A percentile compares a stretch with the other conserved stretches of the same genome.
phyloP scores from a whole-genome alignment of 192 early-diverging fungal genomes.

The Backusella circina region DNA sequence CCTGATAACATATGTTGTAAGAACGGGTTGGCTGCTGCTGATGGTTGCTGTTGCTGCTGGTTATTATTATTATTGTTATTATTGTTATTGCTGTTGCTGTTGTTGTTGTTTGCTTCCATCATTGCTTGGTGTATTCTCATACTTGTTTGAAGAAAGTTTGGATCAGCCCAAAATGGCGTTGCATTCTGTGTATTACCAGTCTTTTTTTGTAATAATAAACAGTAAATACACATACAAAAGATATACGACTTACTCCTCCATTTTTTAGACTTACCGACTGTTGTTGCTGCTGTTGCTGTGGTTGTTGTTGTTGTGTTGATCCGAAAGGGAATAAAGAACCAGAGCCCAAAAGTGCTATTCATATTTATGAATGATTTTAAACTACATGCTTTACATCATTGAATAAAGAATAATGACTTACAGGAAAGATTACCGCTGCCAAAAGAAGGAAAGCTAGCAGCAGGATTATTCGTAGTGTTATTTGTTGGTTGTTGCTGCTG shows the following conservation, averaged over 20 bases:
- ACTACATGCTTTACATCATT: neutral
- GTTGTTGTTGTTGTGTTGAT: neutral
- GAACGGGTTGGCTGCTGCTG: neutral
- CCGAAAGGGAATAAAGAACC: neutral
- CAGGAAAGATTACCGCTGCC: neutral
- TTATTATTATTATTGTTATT: neutral
- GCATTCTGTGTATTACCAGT: neutral
- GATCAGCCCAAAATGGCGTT: conserved; percentile 31
- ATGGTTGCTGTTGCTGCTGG: conserved; percentile 12
- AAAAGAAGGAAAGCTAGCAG: conserved; percentile 6
- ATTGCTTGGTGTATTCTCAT: conserved; percentile 28
- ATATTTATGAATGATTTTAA: neutral
- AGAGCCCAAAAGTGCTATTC: neutral
- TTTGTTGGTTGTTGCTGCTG: neutral
- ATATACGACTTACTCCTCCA: neutral
- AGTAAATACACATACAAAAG: neutral
- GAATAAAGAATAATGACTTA: neutral
- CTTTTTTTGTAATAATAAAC: neutral
- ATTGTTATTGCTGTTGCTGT: neutral
- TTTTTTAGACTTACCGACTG: neutral
- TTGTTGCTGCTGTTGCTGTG: neutral
- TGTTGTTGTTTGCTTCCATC: conserved; percentile 7
- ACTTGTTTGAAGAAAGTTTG: conserved; percentile 28
- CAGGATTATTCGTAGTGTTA: conserved; percentile 3
- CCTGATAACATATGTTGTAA: conserved; percentile 10